Percentiles rank a stretch among this genome's conserved stretches.
Evolutionary conservation across 768 basidiomycete genomes (phyloP).

Genomic region (Pilatotrama ljubarskyi): DNA sequence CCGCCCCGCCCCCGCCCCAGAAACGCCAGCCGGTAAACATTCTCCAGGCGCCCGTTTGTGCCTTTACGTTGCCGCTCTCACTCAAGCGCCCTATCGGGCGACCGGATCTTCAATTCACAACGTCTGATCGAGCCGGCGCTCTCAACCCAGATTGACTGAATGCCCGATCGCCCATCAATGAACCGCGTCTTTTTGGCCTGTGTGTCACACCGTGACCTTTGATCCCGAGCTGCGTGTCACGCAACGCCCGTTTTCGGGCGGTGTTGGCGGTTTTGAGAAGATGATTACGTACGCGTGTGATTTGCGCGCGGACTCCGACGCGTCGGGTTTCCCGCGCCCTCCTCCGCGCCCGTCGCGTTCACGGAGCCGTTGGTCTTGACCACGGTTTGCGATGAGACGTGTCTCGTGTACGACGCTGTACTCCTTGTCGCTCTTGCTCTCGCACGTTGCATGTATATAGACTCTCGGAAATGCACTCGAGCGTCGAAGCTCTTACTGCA

Average conservation of each 20-base stretch:
- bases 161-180: constrained; percentile 13
- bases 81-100: constrained; percentile 2
- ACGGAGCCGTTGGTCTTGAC: too few species aligned
- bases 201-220: neutral
- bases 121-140: constrained; percentile 13
- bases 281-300: neutral
- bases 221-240: neutral
- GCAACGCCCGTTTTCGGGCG: neutral
- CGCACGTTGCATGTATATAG: neutral
- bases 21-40: neutral
- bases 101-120: constrained; percentile 8
- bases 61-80: neutral
- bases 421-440: neutral
- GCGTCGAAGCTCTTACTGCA: neutral
- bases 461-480: neutral
- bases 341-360: neutral
- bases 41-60: neutral
- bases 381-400: neutral
- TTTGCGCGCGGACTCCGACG: neutral
- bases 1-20: constrained; percentile 11
- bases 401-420: neutral
- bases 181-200: constrained; percentile 15
- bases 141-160: constrained; percentile 18
- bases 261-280: neutral
- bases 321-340: neutral